phyloP scores from a whole-genome alignment of 345 rosid genomes.

The Draba incana region DNA sequence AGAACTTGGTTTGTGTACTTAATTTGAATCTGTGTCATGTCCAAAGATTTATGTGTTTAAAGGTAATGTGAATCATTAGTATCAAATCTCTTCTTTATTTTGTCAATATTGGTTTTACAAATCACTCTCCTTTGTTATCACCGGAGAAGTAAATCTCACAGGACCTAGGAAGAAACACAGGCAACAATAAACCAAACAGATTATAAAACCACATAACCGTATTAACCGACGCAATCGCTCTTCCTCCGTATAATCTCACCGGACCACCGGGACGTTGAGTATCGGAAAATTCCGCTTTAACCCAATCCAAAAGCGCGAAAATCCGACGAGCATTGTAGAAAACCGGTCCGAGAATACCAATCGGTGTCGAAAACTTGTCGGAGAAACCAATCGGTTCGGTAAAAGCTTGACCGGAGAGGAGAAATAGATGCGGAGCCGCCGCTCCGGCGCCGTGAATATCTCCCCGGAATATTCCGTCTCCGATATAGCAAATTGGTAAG shows the following conservation, averaged over 20 bases:
- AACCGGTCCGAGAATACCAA: conserved; percentile 76
- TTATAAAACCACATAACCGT: conserved; percentile 79
- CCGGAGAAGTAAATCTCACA: conserved; percentile 63
- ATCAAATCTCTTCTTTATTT: conserved; percentile 1
- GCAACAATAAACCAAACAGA: conserved; percentile 79
- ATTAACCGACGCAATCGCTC: conserved; percentile 67
- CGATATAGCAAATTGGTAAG: conserved; percentile 71
- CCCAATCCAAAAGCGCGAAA: conserved; percentile 69
- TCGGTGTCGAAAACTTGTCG: conserved; percentile 58
- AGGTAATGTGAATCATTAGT: background rate
- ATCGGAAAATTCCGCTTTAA: conserved; percentile 52
- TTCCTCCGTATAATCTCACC: conserved; percentile 58
- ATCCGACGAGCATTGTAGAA: conserved; percentile 72
- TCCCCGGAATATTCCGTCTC: conserved; percentile 69
- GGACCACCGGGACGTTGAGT: conserved; percentile 41
- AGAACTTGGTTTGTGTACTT: background rate
- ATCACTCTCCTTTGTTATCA: conserved; percentile 33
- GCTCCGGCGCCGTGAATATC: conserved; percentile 68
- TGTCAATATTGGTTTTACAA: background rate
- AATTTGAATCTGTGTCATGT: background rate
- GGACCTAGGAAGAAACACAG: conserved; percentile 79
- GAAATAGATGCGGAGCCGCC: conserved; percentile 78
- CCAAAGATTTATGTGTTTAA: background rate
- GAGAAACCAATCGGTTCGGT: conserved; percentile 84
- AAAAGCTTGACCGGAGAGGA: conserved; percentile 73